phyloP scores from a whole-genome alignment of 305 asterid species.

The Vinca major region DNA sequence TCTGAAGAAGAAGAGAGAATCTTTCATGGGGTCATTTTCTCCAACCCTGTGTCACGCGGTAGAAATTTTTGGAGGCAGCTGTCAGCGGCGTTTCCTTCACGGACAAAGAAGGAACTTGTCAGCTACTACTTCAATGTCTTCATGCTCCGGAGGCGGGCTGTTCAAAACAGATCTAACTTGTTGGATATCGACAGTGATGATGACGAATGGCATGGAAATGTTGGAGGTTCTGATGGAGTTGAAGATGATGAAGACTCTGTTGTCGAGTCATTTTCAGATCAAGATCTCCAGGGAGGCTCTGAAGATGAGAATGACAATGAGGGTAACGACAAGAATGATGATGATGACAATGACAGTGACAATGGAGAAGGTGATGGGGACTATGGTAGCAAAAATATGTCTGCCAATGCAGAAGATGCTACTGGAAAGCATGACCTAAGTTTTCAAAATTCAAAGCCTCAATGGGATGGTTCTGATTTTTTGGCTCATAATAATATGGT shows the following conservation, averaged over 20 bases:
- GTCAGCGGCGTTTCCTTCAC: slow-evolving; percentile 37
- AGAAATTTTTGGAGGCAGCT: slow-evolving; percentile 57
- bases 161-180: slow-evolving; percentile 50
- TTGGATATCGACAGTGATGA: slow-evolving; percentile 69
- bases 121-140: slow-evolving; percentile 77
- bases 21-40: slow-evolving; percentile 49
- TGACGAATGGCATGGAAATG: slow-evolving; percentile 40
- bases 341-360: slow-evolving; percentile 5
- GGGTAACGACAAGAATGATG: slow-evolving; percentile 14
- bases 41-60: slow-evolving; percentile 41
- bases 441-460: slow-evolving; percentile 14
- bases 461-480: slow-evolving; percentile 9
- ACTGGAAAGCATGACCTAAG: slow-evolving; percentile 15
- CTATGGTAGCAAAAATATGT: slow-evolving; percentile 4
- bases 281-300: slow-evolving; percentile 29
- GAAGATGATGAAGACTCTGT: slow-evolving; percentile 30
- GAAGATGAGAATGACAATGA: slow-evolving; percentile 33
- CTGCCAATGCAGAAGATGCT: slow-evolving; percentile 18
- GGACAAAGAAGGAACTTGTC: slow-evolving; percentile 47
- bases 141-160: slow-evolving; percentile 54
- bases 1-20: slow-evolving; percentile 36
- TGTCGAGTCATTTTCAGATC: slow-evolving; percentile 28
- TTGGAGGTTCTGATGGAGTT: slow-evolving; percentile 18
- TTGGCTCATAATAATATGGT: not conserved
- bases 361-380: slow-evolving; percentile 14